Evolutionary conservation across 176 grass and related monocot genomes (phyloP), one percentile per base, ranked within the genome.

Genomic region (Canna indica): DNA sequence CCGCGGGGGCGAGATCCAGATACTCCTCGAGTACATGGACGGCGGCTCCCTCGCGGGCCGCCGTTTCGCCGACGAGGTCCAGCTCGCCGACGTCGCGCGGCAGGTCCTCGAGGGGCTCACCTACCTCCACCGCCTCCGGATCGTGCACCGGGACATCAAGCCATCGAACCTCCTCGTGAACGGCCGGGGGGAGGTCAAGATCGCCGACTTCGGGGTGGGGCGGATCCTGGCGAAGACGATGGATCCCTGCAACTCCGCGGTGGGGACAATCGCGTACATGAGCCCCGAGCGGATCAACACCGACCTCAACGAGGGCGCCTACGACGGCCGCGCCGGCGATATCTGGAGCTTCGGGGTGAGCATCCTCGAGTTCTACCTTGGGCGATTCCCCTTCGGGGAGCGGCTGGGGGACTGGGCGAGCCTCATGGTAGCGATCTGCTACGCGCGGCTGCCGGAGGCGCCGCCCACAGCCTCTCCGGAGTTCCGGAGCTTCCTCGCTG

Each of bases 61-160:
- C n/a, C 86, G 80, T 72, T 85, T 97, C 80, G 29, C 75, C 10
- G 44, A 68, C n/a, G 89, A 97, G 74, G 0, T 12, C 0, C 83
- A 81, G 62, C 94, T 97, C 7, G 86, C 94, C 5, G 80, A 97
- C 69, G 84, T 97, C 12, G 94, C 89, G 61, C 88, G 86, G 4
- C 86, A 97, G 86, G 86, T 92, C 65, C 83, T 89, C 41, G 76
- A 68, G 28, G 93, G 93, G 5, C 82, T 97, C 77, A 74, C 79
- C 0, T 97, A 92, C 84, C 94, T 97, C 81, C 94, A 97, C 81
- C 79, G 86, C 7, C 77, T 81, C 71, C 81, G 74, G 81, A 96
- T 96, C 83, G 88, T 91, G 65, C 88, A 96, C 88, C 85, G 86
- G 28, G 92, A 96, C 81, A 96, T 96, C 81, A 91, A 96, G 83